Evolutionary conservation across 192 early-diverging fungal genomes (phyloP).

Genomic region (Coemansia sp.): DNA sequence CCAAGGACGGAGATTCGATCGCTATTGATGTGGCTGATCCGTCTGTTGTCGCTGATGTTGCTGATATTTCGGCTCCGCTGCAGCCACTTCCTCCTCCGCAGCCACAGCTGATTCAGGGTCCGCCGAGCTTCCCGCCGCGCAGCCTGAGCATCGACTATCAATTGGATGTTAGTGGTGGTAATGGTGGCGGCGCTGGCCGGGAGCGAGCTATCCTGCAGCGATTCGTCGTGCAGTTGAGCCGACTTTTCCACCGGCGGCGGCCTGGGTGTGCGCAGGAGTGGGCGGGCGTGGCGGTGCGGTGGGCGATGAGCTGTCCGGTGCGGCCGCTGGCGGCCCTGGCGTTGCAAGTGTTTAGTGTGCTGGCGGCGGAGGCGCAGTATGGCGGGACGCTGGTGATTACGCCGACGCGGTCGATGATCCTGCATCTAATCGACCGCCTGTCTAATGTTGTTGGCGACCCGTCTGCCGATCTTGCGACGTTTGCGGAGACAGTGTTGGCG

Average conservation of each 20-base stretch:
- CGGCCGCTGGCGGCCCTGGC: constrained; percentile 31
- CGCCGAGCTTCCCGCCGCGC: constrained; percentile 14
- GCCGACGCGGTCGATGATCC: constrained; percentile 44
- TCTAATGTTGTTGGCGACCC: constrained; percentile 50
- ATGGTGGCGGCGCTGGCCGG: neutral
- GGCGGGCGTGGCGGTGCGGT: constrained; percentile 44
- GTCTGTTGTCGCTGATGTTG: constrained; percentile 47
- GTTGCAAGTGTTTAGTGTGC: constrained; percentile 34
- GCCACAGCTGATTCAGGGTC: neutral
- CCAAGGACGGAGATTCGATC: neutral
- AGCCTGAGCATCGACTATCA: constrained; percentile 20
- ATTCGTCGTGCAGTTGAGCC: constrained; percentile 37
- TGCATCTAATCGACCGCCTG: constrained; percentile 47
- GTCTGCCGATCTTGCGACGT: constrained; percentile 21
- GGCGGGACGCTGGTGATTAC: constrained; percentile 41
- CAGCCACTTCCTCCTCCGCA: neutral
- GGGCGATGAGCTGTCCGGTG: constrained; percentile 52
- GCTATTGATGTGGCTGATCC: constrained; percentile 28
- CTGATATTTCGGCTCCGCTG: constrained; percentile 26
- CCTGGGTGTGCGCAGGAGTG: constrained; percentile 39
- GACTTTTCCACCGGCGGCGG: constrained; percentile 31
- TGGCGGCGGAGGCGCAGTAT: constrained; percentile 41
- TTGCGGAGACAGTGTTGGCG: constrained; percentile 43
- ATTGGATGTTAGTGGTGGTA: neutral
- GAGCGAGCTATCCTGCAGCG: constrained; percentile 36